These are phyloP conservation scores for Chlorella sp. DNA, from an alignment of 139 green algal genomes.

Conservation along the genomic window DNA sequence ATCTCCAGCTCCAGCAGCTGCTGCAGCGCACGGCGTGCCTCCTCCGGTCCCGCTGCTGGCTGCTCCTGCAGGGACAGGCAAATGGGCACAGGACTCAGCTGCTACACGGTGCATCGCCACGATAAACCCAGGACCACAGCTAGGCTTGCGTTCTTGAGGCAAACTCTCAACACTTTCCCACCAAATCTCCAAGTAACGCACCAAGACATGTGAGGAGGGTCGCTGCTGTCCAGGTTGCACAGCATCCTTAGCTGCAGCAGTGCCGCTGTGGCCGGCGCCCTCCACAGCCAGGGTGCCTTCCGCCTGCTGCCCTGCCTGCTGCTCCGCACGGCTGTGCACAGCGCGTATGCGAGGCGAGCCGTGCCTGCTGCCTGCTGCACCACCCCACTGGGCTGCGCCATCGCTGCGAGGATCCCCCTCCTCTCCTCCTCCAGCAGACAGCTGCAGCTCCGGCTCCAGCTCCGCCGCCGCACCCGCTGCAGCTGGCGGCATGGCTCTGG, in stretches of 20 bases:
- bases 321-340: not conserved
- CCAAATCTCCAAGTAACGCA: no score
- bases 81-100: no score
- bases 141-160: no score
- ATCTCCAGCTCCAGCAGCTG: slow-evolving; percentile 19
- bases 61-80: not conserved
- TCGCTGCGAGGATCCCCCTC: no score
- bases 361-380: not conserved
- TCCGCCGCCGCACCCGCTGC: not conserved
- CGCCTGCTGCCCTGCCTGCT: no score
- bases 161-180: no score
- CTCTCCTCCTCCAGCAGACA: not conserved
- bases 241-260: not conserved
- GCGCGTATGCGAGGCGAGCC: slow-evolving; percentile 5
- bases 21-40: not conserved
- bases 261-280: not conserved
- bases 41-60: not conserved
- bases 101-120: no score
- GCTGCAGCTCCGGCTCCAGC: not conserved
- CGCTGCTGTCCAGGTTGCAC: not conserved
- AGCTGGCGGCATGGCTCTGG: no score
- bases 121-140: no score
- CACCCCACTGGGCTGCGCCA: not conserved
- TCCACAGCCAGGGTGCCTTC: no score
- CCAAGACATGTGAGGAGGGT: no score